phyloP scores from a whole-genome alignment of 148 eudicot genomes.

The Gaultheria prostrata region DNA sequence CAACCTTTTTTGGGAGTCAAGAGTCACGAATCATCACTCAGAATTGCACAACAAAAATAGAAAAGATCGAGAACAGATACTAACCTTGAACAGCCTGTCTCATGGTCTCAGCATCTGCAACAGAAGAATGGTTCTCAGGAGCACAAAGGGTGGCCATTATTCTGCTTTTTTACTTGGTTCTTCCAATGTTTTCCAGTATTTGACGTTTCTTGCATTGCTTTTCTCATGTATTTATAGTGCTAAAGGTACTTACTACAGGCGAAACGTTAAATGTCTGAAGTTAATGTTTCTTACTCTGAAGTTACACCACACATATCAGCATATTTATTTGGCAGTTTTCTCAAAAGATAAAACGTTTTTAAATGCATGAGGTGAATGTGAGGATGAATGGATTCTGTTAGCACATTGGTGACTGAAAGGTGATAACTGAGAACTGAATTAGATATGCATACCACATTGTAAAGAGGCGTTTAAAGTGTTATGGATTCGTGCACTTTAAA shows the following conservation, averaged over 20 bases:
- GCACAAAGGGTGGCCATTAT: constrained; percentile 67
- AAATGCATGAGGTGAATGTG: neutral
- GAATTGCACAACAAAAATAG: neutral
- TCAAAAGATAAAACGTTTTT: neutral
- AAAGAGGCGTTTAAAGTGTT: too few relatives aligned
- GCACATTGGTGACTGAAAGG: neutral
- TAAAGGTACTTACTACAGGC: neutral
- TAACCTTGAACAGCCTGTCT: constrained; percentile 72
- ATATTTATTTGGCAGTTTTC: neutral
- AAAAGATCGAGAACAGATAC: neutral
- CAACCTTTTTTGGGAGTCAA: neutral
- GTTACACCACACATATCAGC: neutral
- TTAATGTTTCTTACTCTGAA: neutral
- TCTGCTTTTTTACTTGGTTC: neutral
- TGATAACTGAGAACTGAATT: neutral
- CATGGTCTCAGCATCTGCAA: constrained; percentile 78
- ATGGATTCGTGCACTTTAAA: too few relatives aligned
- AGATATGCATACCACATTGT: neutral
- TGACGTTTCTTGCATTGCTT: neutral
- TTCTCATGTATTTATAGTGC: neutral
- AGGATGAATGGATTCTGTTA: neutral
- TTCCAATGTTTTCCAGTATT: neutral
- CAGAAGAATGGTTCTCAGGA: constrained; percentile 60
- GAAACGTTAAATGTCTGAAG: neutral
- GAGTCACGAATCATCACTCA: neutral